A percentile compares a stretch with the other conserved stretches of the same genome.
These are phyloP conservation scores for Emmonsia crescens DNA, from an alignment of 2,329 filamentous ascomycete species.

Conservation along the genomic window DNA sequence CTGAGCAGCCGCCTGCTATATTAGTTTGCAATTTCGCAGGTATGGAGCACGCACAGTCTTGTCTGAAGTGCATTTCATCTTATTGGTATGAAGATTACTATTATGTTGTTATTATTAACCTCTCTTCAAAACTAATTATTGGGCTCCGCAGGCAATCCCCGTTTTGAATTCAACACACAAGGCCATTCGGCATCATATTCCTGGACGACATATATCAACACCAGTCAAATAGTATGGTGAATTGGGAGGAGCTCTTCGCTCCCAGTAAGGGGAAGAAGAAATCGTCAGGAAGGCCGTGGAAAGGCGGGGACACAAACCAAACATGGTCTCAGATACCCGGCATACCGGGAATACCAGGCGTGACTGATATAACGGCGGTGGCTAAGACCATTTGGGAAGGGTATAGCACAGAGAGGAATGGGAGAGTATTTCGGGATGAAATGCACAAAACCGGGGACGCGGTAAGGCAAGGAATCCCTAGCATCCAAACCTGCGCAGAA, in stretches of 20 bases:
- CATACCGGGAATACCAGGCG: neutral
- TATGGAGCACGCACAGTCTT: neutral
- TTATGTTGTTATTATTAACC: neutral
- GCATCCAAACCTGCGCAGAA: neutral
- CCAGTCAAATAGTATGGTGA: neutral
- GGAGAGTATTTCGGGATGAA: neutral
- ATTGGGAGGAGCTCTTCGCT: neutral
- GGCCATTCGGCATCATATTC: neutral
- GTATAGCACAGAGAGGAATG: neutral
- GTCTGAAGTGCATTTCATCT: neutral
- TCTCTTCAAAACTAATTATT: neutral
- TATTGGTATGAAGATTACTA: neutral
- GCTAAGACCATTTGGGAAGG: neutral
- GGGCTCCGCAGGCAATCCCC: neutral
- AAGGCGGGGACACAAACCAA: neutral
- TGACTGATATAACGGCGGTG: neutral
- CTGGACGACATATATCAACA: neutral
- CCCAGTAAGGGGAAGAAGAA: neutral
- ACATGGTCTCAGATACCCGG: neutral
- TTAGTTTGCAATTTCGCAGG: neutral
- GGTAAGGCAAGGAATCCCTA: neutral
- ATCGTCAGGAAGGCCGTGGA: neutral
- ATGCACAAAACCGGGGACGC: neutral
- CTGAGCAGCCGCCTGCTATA: too few relatives aligned
- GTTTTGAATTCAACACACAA: too few relatives aligned